phyloP scores from a whole-genome alignment of 2,329 filamentous ascomycete genomes.

The Hymenoscyphus fructigenus region DNA sequence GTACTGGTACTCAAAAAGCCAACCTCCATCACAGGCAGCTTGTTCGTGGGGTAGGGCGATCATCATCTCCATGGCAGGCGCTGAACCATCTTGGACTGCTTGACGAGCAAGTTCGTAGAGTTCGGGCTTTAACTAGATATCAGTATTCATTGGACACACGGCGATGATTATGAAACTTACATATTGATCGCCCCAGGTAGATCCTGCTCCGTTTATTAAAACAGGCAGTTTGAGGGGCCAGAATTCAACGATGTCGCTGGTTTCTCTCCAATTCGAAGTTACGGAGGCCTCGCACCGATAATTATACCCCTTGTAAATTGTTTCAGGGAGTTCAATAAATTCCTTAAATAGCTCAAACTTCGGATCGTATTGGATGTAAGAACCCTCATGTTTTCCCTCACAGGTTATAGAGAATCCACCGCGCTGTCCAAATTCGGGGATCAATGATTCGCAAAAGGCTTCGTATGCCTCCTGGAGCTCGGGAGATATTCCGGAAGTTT shows the following conservation, averaged over 20 bases:
- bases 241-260: constrained; percentile 5
- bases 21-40: background rate
- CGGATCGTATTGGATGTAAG: constrained; percentile 7
- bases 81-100: background rate
- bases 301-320: constrained; percentile 6
- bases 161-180: constrained; percentile 1
- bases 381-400: background rate
- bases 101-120: background rate
- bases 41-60: background rate
- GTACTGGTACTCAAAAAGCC: background rate
- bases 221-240: constrained; percentile 12
- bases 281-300: constrained; percentile 9
- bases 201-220: background rate
- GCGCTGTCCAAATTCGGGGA: constrained; percentile 13
- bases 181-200: constrained; percentile 16
- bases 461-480: constrained; percentile 15
- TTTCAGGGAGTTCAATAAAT: constrained; percentile 5
- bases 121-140: background rate
- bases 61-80: background rate
- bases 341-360: constrained; percentile 8
- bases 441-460: constrained; percentile 12
- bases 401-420: constrained; percentile 13
- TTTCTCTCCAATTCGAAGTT: too few species aligned
- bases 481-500: constrained; percentile 3
- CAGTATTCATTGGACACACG: background rate